phyloP scores from a whole-genome alignment of 768 basidiomycete species.

The Trametes villosa region DNA sequence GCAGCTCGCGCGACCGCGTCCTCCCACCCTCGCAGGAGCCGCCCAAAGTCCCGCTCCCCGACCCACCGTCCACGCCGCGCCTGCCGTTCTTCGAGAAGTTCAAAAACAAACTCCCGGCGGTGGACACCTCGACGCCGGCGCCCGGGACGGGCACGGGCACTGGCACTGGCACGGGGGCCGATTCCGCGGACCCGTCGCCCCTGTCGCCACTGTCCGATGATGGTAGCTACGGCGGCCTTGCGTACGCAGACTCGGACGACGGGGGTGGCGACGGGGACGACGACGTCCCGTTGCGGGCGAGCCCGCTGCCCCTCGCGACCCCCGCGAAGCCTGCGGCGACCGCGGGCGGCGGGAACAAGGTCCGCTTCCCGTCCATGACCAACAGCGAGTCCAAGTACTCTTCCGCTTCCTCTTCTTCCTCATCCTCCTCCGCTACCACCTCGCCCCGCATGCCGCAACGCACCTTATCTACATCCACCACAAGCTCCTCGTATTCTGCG shows the following conservation, averaged over 20 bases:
- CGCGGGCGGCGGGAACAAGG: constrained; percentile 27
- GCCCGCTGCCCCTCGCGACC: constrained; percentile 19
- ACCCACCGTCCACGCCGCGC: constrained; percentile 32
- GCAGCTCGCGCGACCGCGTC: constrained; percentile 25
- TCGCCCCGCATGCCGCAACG: constrained; percentile 31
- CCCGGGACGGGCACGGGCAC: not conserved
- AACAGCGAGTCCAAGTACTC: constrained; percentile 30
- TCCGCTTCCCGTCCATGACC: constrained; percentile 42
- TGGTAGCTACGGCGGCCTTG: constrained; percentile 23
- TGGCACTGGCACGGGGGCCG: too few species aligned
- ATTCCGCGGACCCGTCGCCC: constrained; percentile 12
- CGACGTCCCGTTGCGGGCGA: constrained; percentile 16
- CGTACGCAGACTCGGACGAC: constrained; percentile 25
- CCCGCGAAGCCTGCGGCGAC: constrained; percentile 1
- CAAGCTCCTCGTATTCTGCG: constrained; percentile 31
- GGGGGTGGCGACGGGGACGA: constrained; percentile 19
- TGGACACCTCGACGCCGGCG: constrained; percentile 19
- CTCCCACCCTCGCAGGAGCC: constrained; percentile 30
- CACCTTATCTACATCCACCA: constrained; percentile 36
- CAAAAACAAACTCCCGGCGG: constrained; percentile 38
- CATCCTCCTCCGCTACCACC: constrained; percentile 20
- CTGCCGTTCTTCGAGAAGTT: constrained; percentile 65
- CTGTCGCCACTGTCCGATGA: constrained; percentile 19
- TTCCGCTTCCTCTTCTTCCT: constrained; percentile 5
- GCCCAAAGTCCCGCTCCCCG: constrained; percentile 26